These are phyloP conservation scores for Cordyceps fumosorosea DNA, from an alignment of 2,329 filamentous ascomycete genomes.

Conservation along the genomic window DNA sequence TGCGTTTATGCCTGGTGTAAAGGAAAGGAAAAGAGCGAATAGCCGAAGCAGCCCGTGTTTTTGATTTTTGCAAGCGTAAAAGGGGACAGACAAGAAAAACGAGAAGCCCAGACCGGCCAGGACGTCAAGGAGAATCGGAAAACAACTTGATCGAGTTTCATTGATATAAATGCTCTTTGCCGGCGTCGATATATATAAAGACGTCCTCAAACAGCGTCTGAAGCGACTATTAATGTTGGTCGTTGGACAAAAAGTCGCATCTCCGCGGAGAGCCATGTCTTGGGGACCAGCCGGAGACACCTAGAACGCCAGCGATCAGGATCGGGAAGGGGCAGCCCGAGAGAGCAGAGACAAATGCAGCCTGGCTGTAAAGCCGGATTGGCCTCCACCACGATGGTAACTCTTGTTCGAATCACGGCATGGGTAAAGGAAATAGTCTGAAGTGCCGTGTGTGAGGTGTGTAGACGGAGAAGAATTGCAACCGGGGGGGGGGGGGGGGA, in stretches of 20 bases:
- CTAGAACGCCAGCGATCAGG: not conserved
- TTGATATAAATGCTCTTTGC: not conserved
- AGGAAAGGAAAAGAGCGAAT: not conserved
- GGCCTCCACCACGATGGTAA: not conserved
- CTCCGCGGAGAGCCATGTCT: not conserved
- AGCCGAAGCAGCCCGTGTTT: not conserved
- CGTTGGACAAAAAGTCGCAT: not conserved
- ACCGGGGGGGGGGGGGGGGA: not conserved
- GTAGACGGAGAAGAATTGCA: not conserved
- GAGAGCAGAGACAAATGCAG: not conserved
- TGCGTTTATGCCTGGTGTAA: not conserved
- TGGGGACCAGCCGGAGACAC: not conserved
- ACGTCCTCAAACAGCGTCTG: not conserved
- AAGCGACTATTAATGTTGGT: not conserved
- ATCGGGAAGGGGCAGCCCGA: not conserved
- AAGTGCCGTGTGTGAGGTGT: not conserved
- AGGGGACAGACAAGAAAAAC: not conserved
- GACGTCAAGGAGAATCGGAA: not conserved
- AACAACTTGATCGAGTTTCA: not conserved
- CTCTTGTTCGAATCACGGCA: not conserved
- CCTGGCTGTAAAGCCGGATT: not conserved
- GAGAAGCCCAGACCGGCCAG: not conserved
- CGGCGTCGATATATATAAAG: not conserved
- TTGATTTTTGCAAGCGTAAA: slow-evolving; percentile 1
- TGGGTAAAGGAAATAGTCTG: not conserved